phyloP scores from a whole-genome alignment of 805 yeast genomes.

The Dipodascopsis uninucleata region DNA sequence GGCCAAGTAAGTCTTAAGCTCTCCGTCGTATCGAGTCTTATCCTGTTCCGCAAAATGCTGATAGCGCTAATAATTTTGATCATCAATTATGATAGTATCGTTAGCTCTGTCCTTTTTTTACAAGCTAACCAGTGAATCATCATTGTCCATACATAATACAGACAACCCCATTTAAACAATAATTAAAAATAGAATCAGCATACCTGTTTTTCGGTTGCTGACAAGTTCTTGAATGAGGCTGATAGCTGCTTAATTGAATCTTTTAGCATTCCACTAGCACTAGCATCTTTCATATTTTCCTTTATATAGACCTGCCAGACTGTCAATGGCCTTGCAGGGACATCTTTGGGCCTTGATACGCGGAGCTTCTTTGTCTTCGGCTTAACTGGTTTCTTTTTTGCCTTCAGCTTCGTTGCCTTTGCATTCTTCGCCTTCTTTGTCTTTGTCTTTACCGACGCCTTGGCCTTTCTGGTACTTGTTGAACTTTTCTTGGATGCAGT shows the following conservation, averaged over 20 bases:
- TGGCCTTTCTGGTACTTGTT: conserved; percentile 1
- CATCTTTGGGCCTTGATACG: conserved; percentile 1
- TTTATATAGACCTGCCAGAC: conserved; percentile 6
- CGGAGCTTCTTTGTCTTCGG: not conserved
- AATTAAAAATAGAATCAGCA: not conserved
- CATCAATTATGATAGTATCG: too few relatives aligned
- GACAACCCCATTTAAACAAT: not conserved
- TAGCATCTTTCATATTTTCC: not conserved
- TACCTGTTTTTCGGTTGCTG: conserved; percentile 13
- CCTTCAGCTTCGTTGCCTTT: conserved; percentile 5
- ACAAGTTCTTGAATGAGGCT: conserved; percentile 1
- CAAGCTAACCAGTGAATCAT: too few relatives aligned
- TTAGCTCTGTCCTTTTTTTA: not conserved
- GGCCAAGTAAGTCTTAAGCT: conserved; percentile 8
- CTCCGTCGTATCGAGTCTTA: conserved; percentile 12
- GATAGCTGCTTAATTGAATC: conserved; percentile 1
- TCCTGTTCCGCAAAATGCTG: conserved; percentile 8
- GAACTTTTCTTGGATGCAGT: too few relatives aligned
- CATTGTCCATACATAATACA: not conserved
- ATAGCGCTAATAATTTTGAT: not conserved
- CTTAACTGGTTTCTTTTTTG: conserved; percentile 8
- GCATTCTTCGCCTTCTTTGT: conserved; percentile 2
- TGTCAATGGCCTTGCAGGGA: conserved; percentile 3
- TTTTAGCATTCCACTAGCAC: not conserved
- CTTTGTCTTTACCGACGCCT: conserved; percentile 3